Base-by-base conservation (phyloP, 495 filamentous ascomycete species). In the Talaromyces trachyspermus region DNA sequence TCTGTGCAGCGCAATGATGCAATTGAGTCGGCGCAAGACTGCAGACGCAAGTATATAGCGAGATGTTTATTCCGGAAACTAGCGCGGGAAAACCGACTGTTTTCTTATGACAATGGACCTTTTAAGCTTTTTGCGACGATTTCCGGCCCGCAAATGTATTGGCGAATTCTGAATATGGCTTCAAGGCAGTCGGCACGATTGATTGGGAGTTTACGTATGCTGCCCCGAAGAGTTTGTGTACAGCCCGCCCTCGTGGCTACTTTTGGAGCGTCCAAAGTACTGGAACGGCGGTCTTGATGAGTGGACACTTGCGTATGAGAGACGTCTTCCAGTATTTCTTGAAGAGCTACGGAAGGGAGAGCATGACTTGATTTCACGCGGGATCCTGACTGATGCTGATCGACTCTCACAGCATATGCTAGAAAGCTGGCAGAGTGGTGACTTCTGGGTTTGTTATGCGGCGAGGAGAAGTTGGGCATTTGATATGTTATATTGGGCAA, bases 131-230 rank as follows among this genome's bases (percentile, higher is more conserved):
- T 47, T 60, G 53, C 40, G 55, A 63, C 35, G 57, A 63, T 42
- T 48, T 59, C 10, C 53, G 55, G 7, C 57, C 55, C 14, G 40
- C 49, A 4, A 66, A 62, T 44, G 40, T 62, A 22, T 49, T 64
- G 1, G 7, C 60, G 14, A 42, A 59, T 25, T 29, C 46, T 32
- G 35, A 54, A 20, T 26, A 15, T 4, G 25, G 14, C 41, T 46
- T 24, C n/a, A 33, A 36, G 23, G 30, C 27, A 11, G 19, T 36
- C 3, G 43, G 52, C 3, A 50, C 63, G 6, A 54, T 64, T 43
- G 66, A 69, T 51, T 70, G 68, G 68, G 64, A 74, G 45, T 70
- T 68, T 40, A 54, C 62, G 10, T 70, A 71, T 43, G 58, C 53
- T 15, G 67, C 57, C 15, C 68, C 61, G 11, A 43, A 2, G 55